These are phyloP conservation scores for Curvularia spicifera DNA, from an alignment of 2,329 filamentous ascomycete genomes.

Conservation along the genomic window DNA sequence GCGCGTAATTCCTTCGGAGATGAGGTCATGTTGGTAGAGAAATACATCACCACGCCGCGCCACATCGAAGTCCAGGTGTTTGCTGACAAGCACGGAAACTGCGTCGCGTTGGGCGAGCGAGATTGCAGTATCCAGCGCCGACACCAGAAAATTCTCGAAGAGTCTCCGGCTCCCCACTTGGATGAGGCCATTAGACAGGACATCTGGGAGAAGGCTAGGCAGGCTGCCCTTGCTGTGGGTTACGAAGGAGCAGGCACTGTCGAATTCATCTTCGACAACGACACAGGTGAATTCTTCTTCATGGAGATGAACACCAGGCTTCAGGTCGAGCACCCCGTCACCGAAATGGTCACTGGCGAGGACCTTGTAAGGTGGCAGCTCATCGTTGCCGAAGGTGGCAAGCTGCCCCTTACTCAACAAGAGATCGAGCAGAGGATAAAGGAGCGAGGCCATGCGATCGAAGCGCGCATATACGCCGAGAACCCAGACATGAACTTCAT, in stretches of 20 bases:
- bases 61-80: constrained; percentile 74
- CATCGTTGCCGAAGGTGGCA: constrained; percentile 76
- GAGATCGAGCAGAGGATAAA: constrained; percentile 73
- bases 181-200: constrained; percentile 66
- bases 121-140: constrained; percentile 71
- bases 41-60: constrained; percentile 70
- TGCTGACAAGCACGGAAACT: constrained; percentile 69
- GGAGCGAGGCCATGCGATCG: constrained; percentile 83
- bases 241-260: constrained; percentile 72
- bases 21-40: constrained; percentile 71
- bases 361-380: constrained; percentile 97
- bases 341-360: constrained; percentile 75
- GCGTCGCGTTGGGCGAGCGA: constrained; percentile 67
- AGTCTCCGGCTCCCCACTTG: constrained; percentile 69
- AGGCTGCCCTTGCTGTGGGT: constrained; percentile 67
- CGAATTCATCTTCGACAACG: constrained; percentile 73
- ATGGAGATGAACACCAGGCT: constrained; percentile 81
- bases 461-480: constrained; percentile 96
- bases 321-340: constrained; percentile 97
- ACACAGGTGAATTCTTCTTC: constrained; percentile 70
- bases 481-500: constrained; percentile 91
- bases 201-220: constrained; percentile 68
- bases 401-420: constrained; percentile 69
- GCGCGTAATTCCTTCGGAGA: constrained; percentile 69
- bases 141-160: constrained; percentile 71